These are phyloP conservation scores for Erythrophleum fordii DNA, from an alignment of 306 rosid genomes.

Conservation along the genomic window DNA sequence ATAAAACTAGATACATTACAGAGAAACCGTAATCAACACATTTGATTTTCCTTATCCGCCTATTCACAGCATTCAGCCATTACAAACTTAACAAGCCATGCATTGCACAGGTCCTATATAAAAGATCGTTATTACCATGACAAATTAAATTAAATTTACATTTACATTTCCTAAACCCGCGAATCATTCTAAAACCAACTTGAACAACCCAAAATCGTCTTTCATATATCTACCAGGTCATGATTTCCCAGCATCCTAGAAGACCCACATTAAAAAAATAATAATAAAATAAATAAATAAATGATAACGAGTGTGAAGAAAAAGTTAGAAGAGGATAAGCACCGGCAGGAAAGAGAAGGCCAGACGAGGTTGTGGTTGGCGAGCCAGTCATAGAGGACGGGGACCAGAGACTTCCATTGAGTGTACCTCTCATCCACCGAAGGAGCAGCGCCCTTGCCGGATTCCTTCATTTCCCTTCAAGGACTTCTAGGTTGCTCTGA, in stretches of 20 bases:
- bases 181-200: neutral
- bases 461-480: slow-evolving; percentile 31
- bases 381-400: slow-evolving; percentile 94
- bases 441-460: slow-evolving; percentile 13
- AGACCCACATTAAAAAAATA: neutral
- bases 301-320: neutral
- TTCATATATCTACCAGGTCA: neutral
- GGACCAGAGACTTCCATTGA: slow-evolving; percentile 90
- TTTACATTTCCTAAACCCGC: neutral
- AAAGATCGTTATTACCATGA: too few species aligned
- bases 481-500: neutral
- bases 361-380: slow-evolving; percentile 95
- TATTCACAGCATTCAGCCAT: neutral
- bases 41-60: neutral
- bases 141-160: neutral
- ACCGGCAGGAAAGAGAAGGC: slow-evolving; percentile 98
- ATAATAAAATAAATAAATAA: neutral
- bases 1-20: neutral
- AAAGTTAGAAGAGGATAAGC: neutral
- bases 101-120: too few species aligned
- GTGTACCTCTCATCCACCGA: slow-evolving; percentile 71
- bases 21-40: neutral
- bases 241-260: neutral
- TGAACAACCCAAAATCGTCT: neutral
- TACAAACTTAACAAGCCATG: too few species aligned